phyloP scores from a whole-genome alignment of 495 filamentous ascomycete genomes.

The Massariosphaeria phaeospora region DNA sequence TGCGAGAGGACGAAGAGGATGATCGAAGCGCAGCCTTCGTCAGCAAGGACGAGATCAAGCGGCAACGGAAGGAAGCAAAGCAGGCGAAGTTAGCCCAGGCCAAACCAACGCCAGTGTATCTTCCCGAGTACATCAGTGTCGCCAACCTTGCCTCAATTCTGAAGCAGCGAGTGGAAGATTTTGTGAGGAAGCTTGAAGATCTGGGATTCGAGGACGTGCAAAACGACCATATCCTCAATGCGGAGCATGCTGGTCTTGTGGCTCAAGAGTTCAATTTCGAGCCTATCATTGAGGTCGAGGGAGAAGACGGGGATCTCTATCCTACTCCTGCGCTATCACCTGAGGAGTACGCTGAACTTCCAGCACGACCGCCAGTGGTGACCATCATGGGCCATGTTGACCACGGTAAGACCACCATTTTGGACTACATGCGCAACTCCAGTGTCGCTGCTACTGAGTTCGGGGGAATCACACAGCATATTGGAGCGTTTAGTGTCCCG shows the following conservation, averaged over 20 bases:
- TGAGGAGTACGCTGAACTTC: conserved; percentile 66
- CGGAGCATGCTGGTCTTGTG: conserved; percentile 84
- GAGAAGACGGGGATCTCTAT: conserved; percentile 61
- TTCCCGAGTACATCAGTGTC: conserved; percentile 89
- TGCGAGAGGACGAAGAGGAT: conserved; percentile 25
- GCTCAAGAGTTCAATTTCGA: conserved; percentile 92
- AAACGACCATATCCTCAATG: conserved; percentile 76
- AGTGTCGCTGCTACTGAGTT: conserved; percentile 87
- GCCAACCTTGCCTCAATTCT: conserved; percentile 75
- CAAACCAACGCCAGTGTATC: conserved; percentile 58
- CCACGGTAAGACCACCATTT: conserved; percentile 94
- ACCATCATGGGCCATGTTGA: conserved; percentile 99
- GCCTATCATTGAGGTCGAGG: conserved; percentile 68
- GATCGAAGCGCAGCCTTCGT: conserved; percentile 5
- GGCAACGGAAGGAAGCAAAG: conserved; percentile 47
- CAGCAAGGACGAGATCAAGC: conserved; percentile 40
- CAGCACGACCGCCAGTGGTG: conserved; percentile 81
- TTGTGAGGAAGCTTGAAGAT: conserved; percentile 66
- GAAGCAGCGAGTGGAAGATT: conserved; percentile 64
- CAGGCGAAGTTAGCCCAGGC: conserved; percentile 36
- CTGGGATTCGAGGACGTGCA: conserved; percentile 80
- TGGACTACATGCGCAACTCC: conserved; percentile 90
- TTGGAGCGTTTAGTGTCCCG: conserved; percentile 93
- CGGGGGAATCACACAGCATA: conserved; percentile 97
- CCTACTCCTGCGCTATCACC: conserved; percentile 54